Base-by-base conservation (phyloP, 1,139 yeast species). In the Pneumocystis carinii region DNA sequence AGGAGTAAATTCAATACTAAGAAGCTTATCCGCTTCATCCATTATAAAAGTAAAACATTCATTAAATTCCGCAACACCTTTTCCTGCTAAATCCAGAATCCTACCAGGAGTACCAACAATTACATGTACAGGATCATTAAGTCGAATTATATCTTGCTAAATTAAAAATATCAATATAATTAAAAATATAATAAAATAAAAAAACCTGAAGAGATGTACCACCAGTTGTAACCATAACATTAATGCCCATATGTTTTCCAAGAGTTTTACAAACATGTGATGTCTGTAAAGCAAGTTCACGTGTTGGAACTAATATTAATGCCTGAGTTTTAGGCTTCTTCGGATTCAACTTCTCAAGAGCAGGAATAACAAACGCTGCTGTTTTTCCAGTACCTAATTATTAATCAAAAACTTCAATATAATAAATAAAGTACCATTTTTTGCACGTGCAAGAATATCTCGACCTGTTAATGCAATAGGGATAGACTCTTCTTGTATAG, bases 21-120 rank as follows among this genome's bases (percentile, higher is more conserved):
- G 81, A 86, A 92, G 88, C 76, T 92, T 94, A 76, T 92, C 99
- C 63, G 98, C 99, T 78, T 92, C 99, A 75, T 92, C 99, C 97
- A 92, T 90, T 64, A 94, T 85, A 73, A 92, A 90, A 74, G 90
- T 80, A 60, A 88, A 85, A 75, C 97, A 89, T 69, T 86, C 88
- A 62, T 88, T 83, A 67, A 94, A 82, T 73, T 92, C 95, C 24
- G 95, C 96, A 64, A 90, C 80, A 65, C 82, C 80, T 78, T 96
- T 86, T 59, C 92, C 82, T 7, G 97, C 96, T 73, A 92, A 82
- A 76, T 92, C 99, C 68, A 92, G 81, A 59, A 92, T 92, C 79
- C 99, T 85, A 71, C 99, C 99, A 3, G 96, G 96, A 61, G 97
- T 90, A 68, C 96, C 96, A 59, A 90, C 97, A 66, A 90, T 77